Conservation (phyloP, 2,329 filamentous ascomycete species). For the Ploettnerulaceae sp. region DNA sequence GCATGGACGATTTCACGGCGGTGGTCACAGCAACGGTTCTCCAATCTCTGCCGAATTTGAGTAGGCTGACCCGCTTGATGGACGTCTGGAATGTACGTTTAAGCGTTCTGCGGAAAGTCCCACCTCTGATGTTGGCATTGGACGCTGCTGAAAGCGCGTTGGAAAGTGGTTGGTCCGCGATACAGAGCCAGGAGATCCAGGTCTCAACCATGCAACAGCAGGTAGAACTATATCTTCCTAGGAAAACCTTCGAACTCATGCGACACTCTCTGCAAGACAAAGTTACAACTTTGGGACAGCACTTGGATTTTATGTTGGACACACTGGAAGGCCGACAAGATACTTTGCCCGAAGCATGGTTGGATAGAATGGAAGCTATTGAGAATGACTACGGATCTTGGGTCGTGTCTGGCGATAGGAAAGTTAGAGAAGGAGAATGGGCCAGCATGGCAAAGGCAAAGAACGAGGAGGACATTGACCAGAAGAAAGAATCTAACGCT, state of each 20-base stretch:
- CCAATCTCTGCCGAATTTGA: slow-evolving; percentile 78
- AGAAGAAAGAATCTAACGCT: slow-evolving; percentile 21
- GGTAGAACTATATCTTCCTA: slow-evolving; percentile 18
- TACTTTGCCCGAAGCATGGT: slow-evolving; percentile 79
- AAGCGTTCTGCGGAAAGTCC: slow-evolving; percentile 67
- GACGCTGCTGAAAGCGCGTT: slow-evolving; percentile 62
- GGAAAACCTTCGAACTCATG: slow-evolving; percentile 51
- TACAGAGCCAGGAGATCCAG: slow-evolving; percentile 36
- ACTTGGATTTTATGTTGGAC: slow-evolving; percentile 83
- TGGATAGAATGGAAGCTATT: slow-evolving; percentile 76
- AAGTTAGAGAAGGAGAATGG: slow-evolving; percentile 64
- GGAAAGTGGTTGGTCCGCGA: slow-evolving; percentile 59
- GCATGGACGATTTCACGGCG: slow-evolving; percentile 84
- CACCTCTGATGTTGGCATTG: slow-evolving; percentile 61
- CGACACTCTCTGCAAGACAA: slow-evolving; percentile 61
- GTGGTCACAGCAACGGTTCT: slow-evolving; percentile 87
- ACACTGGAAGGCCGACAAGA: slow-evolving; percentile 78
- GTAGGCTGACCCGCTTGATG: slow-evolving; percentile 67
- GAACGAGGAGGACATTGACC: slow-evolving; percentile 31
- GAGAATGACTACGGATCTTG: slow-evolving; percentile 77
- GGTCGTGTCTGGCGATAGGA: slow-evolving; percentile 71
- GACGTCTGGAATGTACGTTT: slow-evolving; percentile 75
- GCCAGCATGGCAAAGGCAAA: slow-evolving; percentile 25
- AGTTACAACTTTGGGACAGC: slow-evolving; percentile 63
- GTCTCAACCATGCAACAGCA: background rate